phyloP scores from a whole-genome alignment of 2,329 filamentous ascomycete genomes.

The Phaeosphaeria sp. region DNA sequence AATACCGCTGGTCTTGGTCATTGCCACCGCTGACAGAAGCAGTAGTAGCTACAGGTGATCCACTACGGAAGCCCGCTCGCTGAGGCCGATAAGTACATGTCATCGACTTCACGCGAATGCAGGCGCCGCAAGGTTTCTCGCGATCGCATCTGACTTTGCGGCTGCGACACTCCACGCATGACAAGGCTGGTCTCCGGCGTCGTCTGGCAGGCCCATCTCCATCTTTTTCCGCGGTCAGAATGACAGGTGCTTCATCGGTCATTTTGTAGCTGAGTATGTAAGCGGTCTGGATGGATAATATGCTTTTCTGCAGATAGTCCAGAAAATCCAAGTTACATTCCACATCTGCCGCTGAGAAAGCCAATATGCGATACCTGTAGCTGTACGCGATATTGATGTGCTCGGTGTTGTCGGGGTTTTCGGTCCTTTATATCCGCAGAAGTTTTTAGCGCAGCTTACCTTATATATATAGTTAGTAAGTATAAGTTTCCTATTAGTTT shows the following conservation, averaged over 20 bases:
- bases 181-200: constrained; percentile 33
- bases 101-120: constrained; percentile 25
- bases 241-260: constrained; percentile 8
- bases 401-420: background rate
- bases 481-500: no score
- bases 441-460: background rate
- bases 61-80: constrained; percentile 7
- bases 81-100: constrained; percentile 33
- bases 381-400: background rate
- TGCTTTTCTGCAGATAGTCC: background rate
- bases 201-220: constrained; percentile 28
- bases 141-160: constrained; percentile 41
- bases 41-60: constrained; percentile 3
- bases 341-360: background rate
- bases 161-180: constrained; percentile 38
- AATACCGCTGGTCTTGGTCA: constrained; percentile 2
- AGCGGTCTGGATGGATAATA: background rate
- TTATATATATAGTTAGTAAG: no score
- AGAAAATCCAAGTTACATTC: background rate
- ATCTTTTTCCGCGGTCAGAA: constrained; percentile 19
- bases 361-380: background rate
- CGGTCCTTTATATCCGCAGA: background rate
- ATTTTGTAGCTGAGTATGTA: constrained; percentile 3
- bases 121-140: constrained; percentile 32
- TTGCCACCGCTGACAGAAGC: constrained; percentile 1